Conservation (phyloP, 163 green algal genomes). For the Volvox carteri region DNA sequence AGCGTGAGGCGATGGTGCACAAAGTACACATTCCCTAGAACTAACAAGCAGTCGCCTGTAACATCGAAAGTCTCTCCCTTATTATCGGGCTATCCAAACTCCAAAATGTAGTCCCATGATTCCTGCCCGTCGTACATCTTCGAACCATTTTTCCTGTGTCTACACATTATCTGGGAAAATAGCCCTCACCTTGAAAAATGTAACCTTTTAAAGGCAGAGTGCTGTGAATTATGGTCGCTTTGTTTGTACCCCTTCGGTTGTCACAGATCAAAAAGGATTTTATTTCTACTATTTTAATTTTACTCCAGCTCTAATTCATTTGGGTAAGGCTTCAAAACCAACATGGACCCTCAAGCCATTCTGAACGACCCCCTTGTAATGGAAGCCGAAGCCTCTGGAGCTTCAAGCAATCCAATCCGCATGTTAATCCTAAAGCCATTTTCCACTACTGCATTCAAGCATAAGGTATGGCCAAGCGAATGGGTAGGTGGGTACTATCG, state of each 20-base stretch:
- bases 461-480: neutral
- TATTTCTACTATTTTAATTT: neutral
- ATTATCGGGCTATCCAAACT: too few relatives aligned
- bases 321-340: neutral
- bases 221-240: neutral
- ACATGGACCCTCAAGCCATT: neutral
- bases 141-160: too few relatives aligned
- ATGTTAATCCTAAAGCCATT: slow-evolving; percentile 36
- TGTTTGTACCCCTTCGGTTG: neutral
- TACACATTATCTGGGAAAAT: too few relatives aligned
- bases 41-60: too few relatives aligned
- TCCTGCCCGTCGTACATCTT: neutral
- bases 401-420: neutral
- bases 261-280: neutral
- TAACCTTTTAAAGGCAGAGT: neutral
- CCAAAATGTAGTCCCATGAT: neutral
- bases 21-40: too few relatives aligned
- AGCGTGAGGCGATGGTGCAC: too few relatives aligned
- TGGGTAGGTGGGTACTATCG: neutral
- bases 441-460: slow-evolving; percentile 2
- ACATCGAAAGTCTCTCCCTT: too few relatives aligned
- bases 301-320: neutral
- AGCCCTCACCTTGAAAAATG: too few relatives aligned
- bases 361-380: neutral
- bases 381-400: neutral